Conservation (phyloP, 306 rosid genomes). For the Quercus variabilis region DNA sequence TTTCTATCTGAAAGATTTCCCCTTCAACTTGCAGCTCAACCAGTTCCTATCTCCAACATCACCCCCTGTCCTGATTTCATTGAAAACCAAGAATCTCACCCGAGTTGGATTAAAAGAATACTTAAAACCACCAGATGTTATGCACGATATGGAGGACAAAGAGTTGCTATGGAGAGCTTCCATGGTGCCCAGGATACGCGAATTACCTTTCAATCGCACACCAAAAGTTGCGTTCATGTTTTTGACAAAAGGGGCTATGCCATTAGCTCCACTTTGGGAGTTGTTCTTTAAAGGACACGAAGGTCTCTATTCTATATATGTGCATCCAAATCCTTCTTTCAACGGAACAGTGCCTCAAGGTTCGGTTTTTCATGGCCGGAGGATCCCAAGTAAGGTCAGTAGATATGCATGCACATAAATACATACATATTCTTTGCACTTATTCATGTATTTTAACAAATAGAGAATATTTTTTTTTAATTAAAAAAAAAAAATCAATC, state of each 20-base stretch:
- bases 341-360: conserved; percentile 28
- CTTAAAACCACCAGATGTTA: conserved; percentile 27
- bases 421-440: not conserved
- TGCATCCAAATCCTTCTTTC: conserved; percentile 59
- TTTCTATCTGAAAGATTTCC: conserved; percentile 30
- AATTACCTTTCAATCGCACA: conserved; percentile 31
- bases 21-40: conserved; percentile 32
- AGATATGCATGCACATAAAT: not conserved
- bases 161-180: conserved; percentile 88
- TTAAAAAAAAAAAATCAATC: too few species aligned
- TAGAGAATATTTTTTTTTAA: not conserved
- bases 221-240: conserved; percentile 86
- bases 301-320: conserved; percentile 63
- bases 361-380: conserved; percentile 58
- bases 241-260: conserved; percentile 56
- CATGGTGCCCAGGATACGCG: conserved; percentile 30
- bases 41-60: not conserved
- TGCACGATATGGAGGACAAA: conserved; percentile 67
- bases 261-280: conserved; percentile 81
- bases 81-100: not conserved
- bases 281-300: conserved; percentile 60
- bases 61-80: not conserved
- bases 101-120: conserved; percentile 34
- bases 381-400: conserved; percentile 81
- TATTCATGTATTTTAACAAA: not conserved